Evolutionary conservation across 1,139 yeast genomes (phyloP).

Genomic region (Taphrina pruni): DNA sequence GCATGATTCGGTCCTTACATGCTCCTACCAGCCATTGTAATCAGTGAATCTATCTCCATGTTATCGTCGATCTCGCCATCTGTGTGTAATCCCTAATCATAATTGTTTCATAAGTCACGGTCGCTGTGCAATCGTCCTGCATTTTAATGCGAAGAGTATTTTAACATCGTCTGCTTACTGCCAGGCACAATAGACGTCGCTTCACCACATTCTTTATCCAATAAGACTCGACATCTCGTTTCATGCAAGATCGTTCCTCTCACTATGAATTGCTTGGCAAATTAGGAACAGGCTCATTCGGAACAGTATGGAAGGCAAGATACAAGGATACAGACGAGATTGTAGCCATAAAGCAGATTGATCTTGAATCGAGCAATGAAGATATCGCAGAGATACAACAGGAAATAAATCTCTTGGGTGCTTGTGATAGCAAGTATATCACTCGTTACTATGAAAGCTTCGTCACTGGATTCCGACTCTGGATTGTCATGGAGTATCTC

Average conservation of each 20-base stretch:
- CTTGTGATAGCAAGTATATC: conserved; percentile 71
- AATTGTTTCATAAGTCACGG: too few species aligned
- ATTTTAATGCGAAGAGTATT: too few species aligned
- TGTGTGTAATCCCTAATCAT: too few species aligned
- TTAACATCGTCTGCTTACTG: too few species aligned
- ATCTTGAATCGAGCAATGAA: conserved; percentile 75
- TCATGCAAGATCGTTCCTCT: conserved; percentile 24
- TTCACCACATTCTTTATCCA: too few species aligned
- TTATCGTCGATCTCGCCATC: too few species aligned
- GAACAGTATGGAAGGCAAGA: conserved; percentile 78
- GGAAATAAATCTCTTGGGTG: conserved; percentile 77
- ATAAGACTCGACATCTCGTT: not conserved
- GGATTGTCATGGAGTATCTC: conserved; percentile 79
- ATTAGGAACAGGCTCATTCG: conserved; percentile 87
- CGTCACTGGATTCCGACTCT: conserved; percentile 74
- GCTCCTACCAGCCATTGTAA: too few species aligned
- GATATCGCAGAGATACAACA: conserved; percentile 79
- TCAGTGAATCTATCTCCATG: too few species aligned
- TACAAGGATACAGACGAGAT: conserved; percentile 53
- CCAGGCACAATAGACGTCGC: too few species aligned
- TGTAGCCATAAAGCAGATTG: conserved; percentile 57
- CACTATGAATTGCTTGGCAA: conserved; percentile 72
- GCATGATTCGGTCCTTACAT: too few species aligned
- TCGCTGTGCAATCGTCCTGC: too few species aligned
- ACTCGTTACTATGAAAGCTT: conserved; percentile 79